phyloP scores from a whole-genome alignment of 768 basidiomycete species.

The Rubroboletus pulcherrimus region DNA sequence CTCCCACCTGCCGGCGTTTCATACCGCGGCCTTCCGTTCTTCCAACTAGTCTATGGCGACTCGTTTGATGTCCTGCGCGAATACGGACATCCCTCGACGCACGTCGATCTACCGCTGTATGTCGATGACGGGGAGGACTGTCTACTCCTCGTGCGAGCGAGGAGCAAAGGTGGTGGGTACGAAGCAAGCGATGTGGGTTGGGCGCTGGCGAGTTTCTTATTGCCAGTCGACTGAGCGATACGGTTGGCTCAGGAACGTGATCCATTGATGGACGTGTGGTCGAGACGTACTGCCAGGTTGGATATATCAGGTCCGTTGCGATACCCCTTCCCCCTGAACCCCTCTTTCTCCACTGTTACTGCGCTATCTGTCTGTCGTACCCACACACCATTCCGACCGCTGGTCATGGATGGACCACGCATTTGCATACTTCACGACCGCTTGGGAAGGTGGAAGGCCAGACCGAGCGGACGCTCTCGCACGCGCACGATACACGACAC shows the following conservation, averaged over 20 bases:
- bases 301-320: conserved; percentile 11
- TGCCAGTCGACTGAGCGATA: conserved; percentile 45
- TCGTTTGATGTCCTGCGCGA: conserved; percentile 68
- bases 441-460: conserved; percentile 7
- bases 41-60: conserved; percentile 59
- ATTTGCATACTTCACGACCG: background rate
- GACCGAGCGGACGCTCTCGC: background rate
- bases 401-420: background rate
- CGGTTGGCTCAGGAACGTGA: background rate
- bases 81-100: conserved; percentile 73
- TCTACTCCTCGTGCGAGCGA: conserved; percentile 65
- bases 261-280: conserved; percentile 3
- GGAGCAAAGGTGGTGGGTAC: conserved; percentile 19
- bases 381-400: background rate
- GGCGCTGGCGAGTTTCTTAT: conserved; percentile 79
- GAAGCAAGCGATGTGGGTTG: conserved; percentile 58
- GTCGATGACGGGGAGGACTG: conserved; percentile 79
- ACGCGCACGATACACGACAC: conserved; percentile 4
- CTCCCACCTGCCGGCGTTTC: conserved; percentile 57
- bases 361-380: conserved; percentile 14
- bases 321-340: conserved; percentile 4
- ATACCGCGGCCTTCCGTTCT: conserved; percentile 77
- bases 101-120: conserved; percentile 68
- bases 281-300: background rate
- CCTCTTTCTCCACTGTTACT: background rate